Conservation (phyloP, 306 rosid species). For the Quercus ilex region DNA sequence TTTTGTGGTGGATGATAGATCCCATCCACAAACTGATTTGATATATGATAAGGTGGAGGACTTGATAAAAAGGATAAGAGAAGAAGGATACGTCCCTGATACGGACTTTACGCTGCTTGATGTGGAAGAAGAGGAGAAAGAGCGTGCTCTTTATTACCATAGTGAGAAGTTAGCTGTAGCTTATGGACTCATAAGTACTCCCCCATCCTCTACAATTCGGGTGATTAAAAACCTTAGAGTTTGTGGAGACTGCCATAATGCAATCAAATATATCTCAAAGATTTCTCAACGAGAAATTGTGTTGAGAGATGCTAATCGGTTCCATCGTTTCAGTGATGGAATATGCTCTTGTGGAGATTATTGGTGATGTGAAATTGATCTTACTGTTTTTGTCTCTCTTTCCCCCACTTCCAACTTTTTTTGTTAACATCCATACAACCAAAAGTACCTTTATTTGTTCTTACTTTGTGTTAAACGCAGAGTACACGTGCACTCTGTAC, state of each 20-base stretch:
- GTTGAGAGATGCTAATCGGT: constrained; percentile 73
- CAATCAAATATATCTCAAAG: constrained; percentile 62
- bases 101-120: constrained; percentile 62
- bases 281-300: constrained; percentile 58
- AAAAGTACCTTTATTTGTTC: not conserved
- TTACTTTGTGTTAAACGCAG: not conserved
- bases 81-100: constrained; percentile 70
- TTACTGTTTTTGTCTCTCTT: not conserved
- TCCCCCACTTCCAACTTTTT: not conserved
- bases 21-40: constrained; percentile 55
- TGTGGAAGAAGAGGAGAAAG: constrained; percentile 68
- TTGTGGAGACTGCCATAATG: constrained; percentile 78
- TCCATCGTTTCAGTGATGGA: constrained; percentile 63
- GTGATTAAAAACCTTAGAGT: constrained; percentile 74
- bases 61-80: constrained; percentile 50
- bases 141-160: constrained; percentile 53
- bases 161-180: constrained; percentile 69
- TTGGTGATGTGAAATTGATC: constrained; percentile 34
- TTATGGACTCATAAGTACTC: constrained; percentile 54
- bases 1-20: constrained; percentile 72
- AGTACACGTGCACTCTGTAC: not conserved
- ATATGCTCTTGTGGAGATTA: constrained; percentile 57
- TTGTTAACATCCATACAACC: not conserved
- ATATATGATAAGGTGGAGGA: constrained; percentile 54
- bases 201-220: constrained; percentile 44